phyloP scores from a whole-genome alignment of 768 basidiomycete genomes.

The Russula brevipes region DNA sequence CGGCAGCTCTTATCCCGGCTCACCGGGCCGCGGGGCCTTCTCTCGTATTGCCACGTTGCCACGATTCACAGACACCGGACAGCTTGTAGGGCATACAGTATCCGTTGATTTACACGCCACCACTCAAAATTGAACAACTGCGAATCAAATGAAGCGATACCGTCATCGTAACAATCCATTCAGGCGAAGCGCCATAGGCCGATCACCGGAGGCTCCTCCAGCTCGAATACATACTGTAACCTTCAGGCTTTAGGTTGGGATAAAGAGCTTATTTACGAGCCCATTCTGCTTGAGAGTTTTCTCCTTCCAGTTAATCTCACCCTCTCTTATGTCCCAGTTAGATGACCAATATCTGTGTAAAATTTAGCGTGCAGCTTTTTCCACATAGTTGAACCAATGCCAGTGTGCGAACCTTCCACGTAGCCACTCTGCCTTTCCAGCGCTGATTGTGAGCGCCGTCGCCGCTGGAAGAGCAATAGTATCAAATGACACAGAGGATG shows the following conservation, averaged over 20 bases:
- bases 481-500: not conserved
- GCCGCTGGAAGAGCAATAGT: slow-evolving; percentile 1
- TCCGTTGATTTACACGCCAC: no score
- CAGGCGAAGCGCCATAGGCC: no score
- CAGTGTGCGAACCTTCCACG: slow-evolving; percentile 9
- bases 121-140: no score
- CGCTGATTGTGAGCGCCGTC: slow-evolving; percentile 3
- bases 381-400: not conserved
- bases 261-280: not conserved
- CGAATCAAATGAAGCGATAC: no score
- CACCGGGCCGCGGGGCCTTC: no score
- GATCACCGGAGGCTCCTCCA: no score
- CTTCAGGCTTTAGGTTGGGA: not conserved
- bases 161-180: no score
- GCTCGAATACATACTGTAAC: no score
- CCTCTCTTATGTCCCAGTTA: not conserved
- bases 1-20: no score
- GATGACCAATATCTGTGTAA: slow-evolving; percentile 46
- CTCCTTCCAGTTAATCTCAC: not conserved
- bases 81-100: no score
- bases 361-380: slow-evolving; percentile 22
- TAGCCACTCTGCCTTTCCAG: slow-evolving; percentile 16
- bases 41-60: no score
- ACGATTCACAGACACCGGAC: no score
- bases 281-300: not conserved